Evolutionary conservation across 148 eudicot genomes (phyloP).

Genomic region (Arctostaphylos glauca): DNA sequence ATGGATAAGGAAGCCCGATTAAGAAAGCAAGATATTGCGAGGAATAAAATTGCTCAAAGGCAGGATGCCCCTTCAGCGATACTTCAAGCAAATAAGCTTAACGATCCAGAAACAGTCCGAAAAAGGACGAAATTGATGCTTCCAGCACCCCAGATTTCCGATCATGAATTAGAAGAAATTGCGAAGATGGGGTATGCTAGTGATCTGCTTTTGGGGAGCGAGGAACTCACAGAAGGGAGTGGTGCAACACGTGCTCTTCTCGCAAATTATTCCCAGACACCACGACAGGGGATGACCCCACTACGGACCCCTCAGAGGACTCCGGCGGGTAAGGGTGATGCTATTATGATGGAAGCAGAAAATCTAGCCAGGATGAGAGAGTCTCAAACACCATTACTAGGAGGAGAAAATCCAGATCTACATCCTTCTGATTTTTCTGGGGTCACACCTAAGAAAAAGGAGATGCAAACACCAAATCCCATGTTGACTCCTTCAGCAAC

Average conservation of each 20-base stretch:
- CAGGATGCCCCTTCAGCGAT: constrained; percentile 97
- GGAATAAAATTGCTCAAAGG: constrained; percentile 84
- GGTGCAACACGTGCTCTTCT: constrained; percentile 95
- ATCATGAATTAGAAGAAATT: constrained; percentile 91
- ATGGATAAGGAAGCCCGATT: constrained; percentile 86
- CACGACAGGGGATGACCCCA: constrained; percentile 92
- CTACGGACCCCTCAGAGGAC: constrained; percentile 96
- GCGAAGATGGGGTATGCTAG: constrained; percentile 81
- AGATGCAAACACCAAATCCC: constrained; percentile 89
- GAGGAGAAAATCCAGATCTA: constrained; percentile 93
- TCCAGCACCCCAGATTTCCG: constrained; percentile 95
- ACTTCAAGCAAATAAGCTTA: constrained; percentile 92
- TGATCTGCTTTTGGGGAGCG: constrained; percentile 69
- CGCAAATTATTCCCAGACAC: constrained; percentile 88
- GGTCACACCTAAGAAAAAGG: constrained; percentile 90
- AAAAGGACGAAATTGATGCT: constrained; percentile 90
- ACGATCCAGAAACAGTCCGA: constrained; percentile 91
- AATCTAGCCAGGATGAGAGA: constrained; percentile 80
- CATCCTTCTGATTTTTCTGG: constrained; percentile 99
- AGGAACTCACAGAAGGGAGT: constrained; percentile 84
- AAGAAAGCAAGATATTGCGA: constrained; percentile 94
- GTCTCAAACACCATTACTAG: constrained; percentile 93
- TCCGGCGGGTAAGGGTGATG: constrained; percentile 94
- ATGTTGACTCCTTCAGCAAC: constrained; percentile 84
- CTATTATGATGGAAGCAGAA: constrained; percentile 99